Evolutionary conservation across 116 monocot species (phyloP), one percentile per base, ranked within the genome.

Genomic region (Posidonia oceanica): DNA sequence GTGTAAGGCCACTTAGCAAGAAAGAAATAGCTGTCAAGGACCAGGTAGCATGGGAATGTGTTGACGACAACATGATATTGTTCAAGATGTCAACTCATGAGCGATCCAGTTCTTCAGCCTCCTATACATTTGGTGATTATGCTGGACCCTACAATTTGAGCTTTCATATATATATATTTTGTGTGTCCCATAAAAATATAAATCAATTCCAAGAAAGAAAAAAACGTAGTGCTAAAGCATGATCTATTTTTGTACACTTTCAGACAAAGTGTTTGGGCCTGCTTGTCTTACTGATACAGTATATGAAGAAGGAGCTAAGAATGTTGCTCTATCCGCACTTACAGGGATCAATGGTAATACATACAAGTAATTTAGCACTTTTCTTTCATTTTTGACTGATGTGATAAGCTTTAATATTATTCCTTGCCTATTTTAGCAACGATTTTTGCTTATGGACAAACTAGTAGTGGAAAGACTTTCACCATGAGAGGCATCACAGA

Each of bases 401-500:
- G 39, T 6, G 3, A 4, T 48, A 53, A 37, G 42, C 38, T 70
- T 3, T 53, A 36, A 5, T 22, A 54, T 22, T 15, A 5, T 72
- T 53, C 48, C 3, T 44, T 41, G 37, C 16, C 6, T 20, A 58
- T 38, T 78, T 73, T 63, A 98, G 98, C 93, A 58, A 98, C 93
- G 22, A 98, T 98, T 44, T 98, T 98, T 76, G 98, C 98, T 48
- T 98, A 98, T 66, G 97, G 97, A 53, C 97, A 97, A 69, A 97
- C 97, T 21, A 91, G 97, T 80, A 97, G 97, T 69, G 95, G 95
- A 54, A 89, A 94, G 77, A 94, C 94, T 14, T 97, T 76, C 61
- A 96, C 95, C 13, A 96, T 88, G 86, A 84, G 86, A 84, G 90
- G 90, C 15, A 76, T 98, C 42, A 90, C 86, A 10, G 93, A 93